These are phyloP conservation scores for Geotrichum australiense DNA, from an alignment of 1,139 yeast genomes.

Conservation along the genomic window DNA sequence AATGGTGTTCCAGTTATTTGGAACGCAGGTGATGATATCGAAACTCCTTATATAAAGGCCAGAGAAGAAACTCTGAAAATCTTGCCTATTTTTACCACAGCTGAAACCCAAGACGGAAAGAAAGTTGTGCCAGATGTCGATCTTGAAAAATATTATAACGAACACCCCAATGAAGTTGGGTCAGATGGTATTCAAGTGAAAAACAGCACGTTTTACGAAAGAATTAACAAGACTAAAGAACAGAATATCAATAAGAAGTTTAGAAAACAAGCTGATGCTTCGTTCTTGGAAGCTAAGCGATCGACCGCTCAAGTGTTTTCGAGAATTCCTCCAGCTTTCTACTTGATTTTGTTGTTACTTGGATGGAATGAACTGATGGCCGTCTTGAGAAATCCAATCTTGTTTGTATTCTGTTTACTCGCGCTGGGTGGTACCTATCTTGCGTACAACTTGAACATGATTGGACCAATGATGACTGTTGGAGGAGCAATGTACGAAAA, in stretches of 20 bases:
- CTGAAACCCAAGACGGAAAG: conserved; percentile 47
- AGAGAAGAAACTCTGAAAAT: conserved; percentile 49
- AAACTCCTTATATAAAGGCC: conserved; percentile 53
- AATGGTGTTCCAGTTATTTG: conserved; percentile 79
- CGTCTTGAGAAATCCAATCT: conserved; percentile 72
- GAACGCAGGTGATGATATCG: conserved; percentile 69
- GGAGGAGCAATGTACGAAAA: conserved; percentile 53
- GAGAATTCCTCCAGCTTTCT: conserved; percentile 78
- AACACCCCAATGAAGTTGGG: conserved; percentile 34
- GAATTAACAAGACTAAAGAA: conserved; percentile 54
- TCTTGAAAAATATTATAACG: conserved; percentile 34
- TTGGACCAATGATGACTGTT: conserved; percentile 67
- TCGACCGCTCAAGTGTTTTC: conserved; percentile 42
- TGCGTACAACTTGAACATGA: conserved; percentile 61
- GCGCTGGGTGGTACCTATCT: conserved; percentile 59
- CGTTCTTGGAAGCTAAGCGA: conserved; percentile 65
- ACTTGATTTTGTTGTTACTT: conserved; percentile 59
- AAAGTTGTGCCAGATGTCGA: conserved; percentile 54
- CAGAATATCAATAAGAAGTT: conserved; percentile 52
- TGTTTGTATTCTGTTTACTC: conserved; percentile 50
- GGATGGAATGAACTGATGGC: conserved; percentile 98
- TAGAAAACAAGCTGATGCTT: conserved; percentile 71
- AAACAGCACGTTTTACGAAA: conserved; percentile 47
- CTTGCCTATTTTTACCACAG: conserved; percentile 55
- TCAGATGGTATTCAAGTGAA: conserved; percentile 35